Percentiles rank a stretch among this genome's conserved stretches.
phyloP scores from a whole-genome alignment of 495 filamentous ascomycete species.

The Halenospora varia region DNA sequence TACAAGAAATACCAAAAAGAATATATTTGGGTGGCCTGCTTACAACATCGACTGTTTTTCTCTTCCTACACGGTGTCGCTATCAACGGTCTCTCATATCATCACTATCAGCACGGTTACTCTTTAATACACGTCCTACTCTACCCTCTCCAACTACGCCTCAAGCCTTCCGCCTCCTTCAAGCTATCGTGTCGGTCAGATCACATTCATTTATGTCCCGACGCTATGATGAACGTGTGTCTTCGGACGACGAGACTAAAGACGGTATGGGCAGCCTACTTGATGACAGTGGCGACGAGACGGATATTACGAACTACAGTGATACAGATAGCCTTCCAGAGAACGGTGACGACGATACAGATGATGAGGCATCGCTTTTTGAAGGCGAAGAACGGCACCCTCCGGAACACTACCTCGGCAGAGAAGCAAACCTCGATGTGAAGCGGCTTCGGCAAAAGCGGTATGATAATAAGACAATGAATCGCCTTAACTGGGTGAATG shows the following conservation, averaged over 20 bases:
- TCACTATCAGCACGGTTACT: too few relatives aligned
- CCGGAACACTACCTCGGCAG: constrained; percentile 7
- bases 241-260: constrained; percentile 6
- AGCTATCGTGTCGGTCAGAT: neutral
- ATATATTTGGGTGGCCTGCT: too few relatives aligned
- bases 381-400: constrained; percentile 7
- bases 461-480: constrained; percentile 3
- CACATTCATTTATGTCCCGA: constrained; percentile 3
- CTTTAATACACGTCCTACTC: too few relatives aligned
- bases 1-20: too few relatives aligned
- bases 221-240: constrained; percentile 6
- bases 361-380: constrained; percentile 2
- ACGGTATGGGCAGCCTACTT: constrained; percentile 8
- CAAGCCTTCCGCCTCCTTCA: neutral
- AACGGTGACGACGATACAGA: neutral
- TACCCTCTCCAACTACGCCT: too few relatives aligned
- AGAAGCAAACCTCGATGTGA: constrained; percentile 6
- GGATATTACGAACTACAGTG: neutral
- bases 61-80: too few relatives aligned
- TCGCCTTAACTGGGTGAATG: constrained; percentile 7
- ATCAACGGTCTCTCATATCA: too few relatives aligned
- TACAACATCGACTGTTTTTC: too few relatives aligned
- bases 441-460: constrained; percentile 8
- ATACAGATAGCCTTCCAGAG: constrained; percentile 1
- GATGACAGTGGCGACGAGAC: constrained; percentile 9